Base-by-base conservation (phyloP, 805 yeast species). In the Candida maris region DNA sequence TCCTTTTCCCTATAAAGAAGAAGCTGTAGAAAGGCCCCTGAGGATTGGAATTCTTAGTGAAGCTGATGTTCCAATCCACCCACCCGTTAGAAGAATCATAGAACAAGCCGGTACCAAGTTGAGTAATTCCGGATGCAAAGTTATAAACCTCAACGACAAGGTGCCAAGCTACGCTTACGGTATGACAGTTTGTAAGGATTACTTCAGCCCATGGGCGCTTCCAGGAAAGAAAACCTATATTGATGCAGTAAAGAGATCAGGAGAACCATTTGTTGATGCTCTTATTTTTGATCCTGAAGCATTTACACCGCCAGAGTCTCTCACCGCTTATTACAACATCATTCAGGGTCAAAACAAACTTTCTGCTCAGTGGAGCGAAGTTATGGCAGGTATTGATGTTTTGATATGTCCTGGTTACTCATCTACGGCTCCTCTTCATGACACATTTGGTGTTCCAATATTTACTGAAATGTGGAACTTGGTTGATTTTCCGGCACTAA, bases 21-120 rank as follows among this genome's bases (percentile, higher is more conserved):
- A 10, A 10, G 29, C 8, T 26, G 14, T 26, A 8, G 14, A 26
- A 10, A 10, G 29, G 8, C 29, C 29, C 8, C 29, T 26, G 9
- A 26, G 14, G 13, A 14, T 26, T 10, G 29, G 29, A 8, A 10
- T 26, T 10, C 9, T 26, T 10, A 10, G 14, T 8, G 81, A 77
- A 51, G 76, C 71, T 17, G 53, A 72, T 17, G 76, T 75, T 12
- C 71, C 70, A 37, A 74, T 78, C 30, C 68, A 75, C 31, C 82
- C 83, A 7, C 79, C 82, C 27, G 64, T 73, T 28, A 54, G 61
- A 13, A 61, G 80, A 44, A 73, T 68, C 1, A 30, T 76, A 31
- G 48, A 62, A 13, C 45, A 48, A 8, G 55, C 52, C 2, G 50
- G 42, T 5, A 60, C 48, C 19, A 47, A 48, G 34, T 45, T 64